These are phyloP conservation scores for Ascochyta pisi DNA, from an alignment of 2,329 filamentous ascomycete genomes.

Conservation along the genomic window DNA sequence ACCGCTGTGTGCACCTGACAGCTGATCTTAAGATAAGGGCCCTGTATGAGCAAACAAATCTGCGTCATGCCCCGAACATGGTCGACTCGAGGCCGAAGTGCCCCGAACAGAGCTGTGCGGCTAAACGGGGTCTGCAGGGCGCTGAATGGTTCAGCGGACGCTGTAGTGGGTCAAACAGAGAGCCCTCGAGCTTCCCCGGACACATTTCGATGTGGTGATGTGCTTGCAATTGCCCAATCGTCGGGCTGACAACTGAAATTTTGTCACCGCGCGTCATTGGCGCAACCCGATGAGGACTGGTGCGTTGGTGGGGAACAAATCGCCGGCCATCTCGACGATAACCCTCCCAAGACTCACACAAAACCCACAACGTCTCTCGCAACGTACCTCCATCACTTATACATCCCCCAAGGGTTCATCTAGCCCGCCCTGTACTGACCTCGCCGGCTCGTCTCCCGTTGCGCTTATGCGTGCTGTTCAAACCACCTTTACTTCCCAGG, in stretches of 20 bases:
- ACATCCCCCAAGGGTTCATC: conserved; percentile 29
- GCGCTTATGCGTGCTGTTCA: conserved; percentile 59
- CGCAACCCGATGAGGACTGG: conserved; percentile 2
- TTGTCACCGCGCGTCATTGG: conserved; percentile 27
- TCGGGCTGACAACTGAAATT: conserved; percentile 16
- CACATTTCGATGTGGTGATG: conserved; percentile 9
- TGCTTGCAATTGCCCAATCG: conserved; percentile 25
- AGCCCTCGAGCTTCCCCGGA: conserved; percentile 16
- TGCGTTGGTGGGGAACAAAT: conserved; percentile 5
- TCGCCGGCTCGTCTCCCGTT: conserved; percentile 34
- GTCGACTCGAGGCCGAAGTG: conserved; percentile 9
- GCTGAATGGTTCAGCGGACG: conserved; percentile 14
- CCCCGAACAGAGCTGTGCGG: conserved; percentile 10
- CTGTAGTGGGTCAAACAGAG: conserved; percentile 16
- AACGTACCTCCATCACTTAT: conserved; percentile 12
- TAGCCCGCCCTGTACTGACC: conserved; percentile 36
- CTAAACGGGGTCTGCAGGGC: conserved; percentile 7
- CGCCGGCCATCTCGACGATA: conserved; percentile 19
- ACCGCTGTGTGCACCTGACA: conserved; percentile 1
- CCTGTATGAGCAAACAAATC: conserved; percentile 15
- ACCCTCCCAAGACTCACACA: conserved; percentile 25
- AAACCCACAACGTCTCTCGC: conserved; percentile 18
- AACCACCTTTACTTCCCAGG: conserved; percentile 61
- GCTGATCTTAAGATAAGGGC: conserved; percentile 15
- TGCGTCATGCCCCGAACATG: conserved; percentile 13